Evolutionary conservation across 179 eudicot species (phyloP).

Genomic region (Gypsophila paniculata): DNA sequence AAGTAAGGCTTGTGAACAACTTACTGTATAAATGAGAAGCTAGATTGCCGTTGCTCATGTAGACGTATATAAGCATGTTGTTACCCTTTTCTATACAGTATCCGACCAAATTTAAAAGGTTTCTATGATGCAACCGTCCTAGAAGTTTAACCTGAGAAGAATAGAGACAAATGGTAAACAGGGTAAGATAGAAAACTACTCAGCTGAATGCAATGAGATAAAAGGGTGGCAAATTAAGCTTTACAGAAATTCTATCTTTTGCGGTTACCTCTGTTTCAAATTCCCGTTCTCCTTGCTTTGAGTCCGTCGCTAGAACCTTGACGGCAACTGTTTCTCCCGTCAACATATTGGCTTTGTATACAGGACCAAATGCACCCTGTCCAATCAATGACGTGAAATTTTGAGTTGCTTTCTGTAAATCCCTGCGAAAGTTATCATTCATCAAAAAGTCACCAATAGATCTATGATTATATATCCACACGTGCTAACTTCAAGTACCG

Average conservation of each 20-base stretch:
- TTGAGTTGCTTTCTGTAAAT: constrained; percentile 85
- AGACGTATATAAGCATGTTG: constrained; percentile 85
- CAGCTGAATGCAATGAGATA: not conserved
- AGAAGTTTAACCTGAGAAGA: constrained; percentile 68
- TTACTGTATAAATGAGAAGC: constrained; percentile 86
- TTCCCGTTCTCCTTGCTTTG: constrained; percentile 91
- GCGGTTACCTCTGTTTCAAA: constrained; percentile 82
- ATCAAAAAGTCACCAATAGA: not conserved
- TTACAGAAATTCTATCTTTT: not conserved
- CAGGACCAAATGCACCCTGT: constrained; percentile 96
- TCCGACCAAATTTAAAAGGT: constrained; percentile 92
- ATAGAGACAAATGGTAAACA: not conserved
- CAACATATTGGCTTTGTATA: constrained; percentile 83
- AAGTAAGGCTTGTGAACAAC: constrained; percentile 21
- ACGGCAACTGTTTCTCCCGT: constrained; percentile 93
- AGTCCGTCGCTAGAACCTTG: constrained; percentile 84
- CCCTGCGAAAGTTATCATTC: constrained; percentile 48
- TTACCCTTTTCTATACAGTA: constrained; percentile 92
- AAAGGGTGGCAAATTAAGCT: not conserved
- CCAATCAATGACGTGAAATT: constrained; percentile 90
- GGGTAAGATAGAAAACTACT: not conserved
- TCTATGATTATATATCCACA: not conserved
- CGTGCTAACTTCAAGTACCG: not conserved
- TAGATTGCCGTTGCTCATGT: constrained; percentile 88
- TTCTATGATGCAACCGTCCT: constrained; percentile 95